Evolutionary conservation across 805 yeast species (phyloP), one percentile per base, ranked within the genome.

Genomic region (Kodamaea kakaduensis): DNA sequence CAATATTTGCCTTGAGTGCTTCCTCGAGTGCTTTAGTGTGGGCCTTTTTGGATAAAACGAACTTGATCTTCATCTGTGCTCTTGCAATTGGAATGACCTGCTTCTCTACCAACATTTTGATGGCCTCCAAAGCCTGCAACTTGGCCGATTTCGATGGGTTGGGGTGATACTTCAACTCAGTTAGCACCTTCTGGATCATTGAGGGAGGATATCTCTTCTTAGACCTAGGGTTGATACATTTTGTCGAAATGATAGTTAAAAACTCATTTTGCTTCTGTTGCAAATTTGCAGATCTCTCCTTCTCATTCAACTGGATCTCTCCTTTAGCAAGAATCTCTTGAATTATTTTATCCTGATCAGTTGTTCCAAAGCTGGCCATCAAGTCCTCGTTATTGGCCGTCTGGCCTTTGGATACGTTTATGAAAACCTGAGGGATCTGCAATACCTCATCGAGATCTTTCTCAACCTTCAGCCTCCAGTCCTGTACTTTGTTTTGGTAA

Each of bases 401-500:
- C 43, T 79, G 87, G 2, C 98, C 98, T 53, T 93, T 93, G 10
- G 96, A 86, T 0, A 89, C 97, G 52, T 93, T 93, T 22, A 78
- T 56, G 51, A 93, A 93, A 1, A 93, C 95, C 57, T 84, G 96
- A n/a, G 88, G 96, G 35, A 93, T 87, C 57, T 93, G 98, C 23
- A 93, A 67, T 2, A 93, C 98, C 54, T 93, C 98, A 62, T 93
- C 97, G 6, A 93, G 58, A 55, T 93, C 96, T 47, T 86, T 90
- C 53, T 93, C 98, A 5, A 85, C 78, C 40, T 83, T 84, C 42
- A 76, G 73, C 48, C 97, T 71, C 78, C 88, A 93, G 58, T 93
- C 98, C 57, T 90, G 97, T 4, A 93, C 96, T 54, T 93, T 93
- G 52, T 93, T 93, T 53, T 86, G 96, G 58, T 93, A 93, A 54